Base-by-base conservation (phyloP, 2,329 filamentous ascomycete genomes). In the Lithohypha guttulata region DNA sequence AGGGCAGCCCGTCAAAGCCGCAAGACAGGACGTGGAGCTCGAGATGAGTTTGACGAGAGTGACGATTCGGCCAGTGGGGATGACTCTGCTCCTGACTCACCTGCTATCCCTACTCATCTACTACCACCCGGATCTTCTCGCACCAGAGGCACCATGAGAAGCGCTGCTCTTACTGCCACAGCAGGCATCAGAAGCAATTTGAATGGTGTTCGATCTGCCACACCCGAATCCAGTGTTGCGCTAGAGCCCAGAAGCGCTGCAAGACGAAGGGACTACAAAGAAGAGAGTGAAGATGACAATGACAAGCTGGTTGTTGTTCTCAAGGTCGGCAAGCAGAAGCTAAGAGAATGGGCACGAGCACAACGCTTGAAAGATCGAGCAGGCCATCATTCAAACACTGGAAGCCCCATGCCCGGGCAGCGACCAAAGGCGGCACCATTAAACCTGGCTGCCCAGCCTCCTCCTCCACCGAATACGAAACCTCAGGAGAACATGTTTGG, bases 1-100 rank as follows among this genome's bases (percentile, higher is more conserved):
- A 94, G 94, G 64, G 76, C 81, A 37, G 71, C 79, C 14, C 73
- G 75, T 21, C 79, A 73, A 20, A 66, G 70, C 46, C 59, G 69
- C n/a, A 56, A 59, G 40, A 42, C 45, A 11, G 69, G 71, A 34
- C 70, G 79, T 39, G 69, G 73, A 32, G 74, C 80, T 47, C 64
- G 64, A 20, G 75, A 79, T 47, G 69, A 63, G 10, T 65, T 66
- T 26, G 82, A 84, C 42, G 84, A 91, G 41, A 93, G 85, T 0
- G 89, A 95, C 39, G 89, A 91, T 1, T 84, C 89, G 34, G 86
- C 94, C 19, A 93, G 84, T 55, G 49, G 47, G 19, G 89, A 95
- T 41, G 89, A 95, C 39, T 93, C 85, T 1, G 77, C 72, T 1
- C 77, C 81, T 13, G 87, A 93, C 43, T 94, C 87, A n/a, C 86